Base-by-base conservation (phyloP, 2,329 filamentous ascomycete species). In the Alternaria sp. region DNA sequence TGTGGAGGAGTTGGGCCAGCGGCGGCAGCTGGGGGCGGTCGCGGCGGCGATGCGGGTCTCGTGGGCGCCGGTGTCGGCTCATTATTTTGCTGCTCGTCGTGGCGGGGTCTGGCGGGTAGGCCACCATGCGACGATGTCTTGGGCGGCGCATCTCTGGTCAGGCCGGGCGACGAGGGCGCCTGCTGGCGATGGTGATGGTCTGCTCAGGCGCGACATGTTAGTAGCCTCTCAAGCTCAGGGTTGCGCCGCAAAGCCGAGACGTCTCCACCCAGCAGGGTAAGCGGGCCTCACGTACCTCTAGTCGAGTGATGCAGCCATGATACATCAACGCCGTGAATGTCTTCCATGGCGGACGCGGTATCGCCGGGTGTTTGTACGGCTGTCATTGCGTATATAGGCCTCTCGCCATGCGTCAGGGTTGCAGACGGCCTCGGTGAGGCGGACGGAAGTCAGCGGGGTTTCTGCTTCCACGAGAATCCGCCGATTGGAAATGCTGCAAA, bases 251-350 rank as follows among this genome's bases (percentile, higher is more conserved):
- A 59, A 60, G 57, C 69, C 70, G 64, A 62, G 58, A 44, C 51
- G 70, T 68, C 67, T 74, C 60, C 56, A 62, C 56, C 40, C 60
- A 72, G 69, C 66, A 61, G 51, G 54, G 71, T 68, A 67, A 68
- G 68, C 69, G 65, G 81, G 66, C 60, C 86, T 81, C 85, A 92
- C 93, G 81, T 85, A 92, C 93, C 93, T 90, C 91, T 93, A 68
- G 90, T 89, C 72, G 90, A 88, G 77, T 92, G 91, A 81, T 96
- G 91, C 84, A 96, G 91, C 93, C 93, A 97, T 81, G 91, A 93
- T 76, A 96, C 93, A 81, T 97, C 93, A 75, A 96, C 88, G 70
- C 90, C 90, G 79, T 93, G 89, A 69, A 92, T 88, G 72, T 91
- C 90, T 81, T 95, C 92, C 92, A 95, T 95, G 61, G 65, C 66